These are phyloP conservation scores for Xylaria intraflava DNA, from an alignment of 495 filamentous ascomycete genomes.

Conservation along the genomic window DNA sequence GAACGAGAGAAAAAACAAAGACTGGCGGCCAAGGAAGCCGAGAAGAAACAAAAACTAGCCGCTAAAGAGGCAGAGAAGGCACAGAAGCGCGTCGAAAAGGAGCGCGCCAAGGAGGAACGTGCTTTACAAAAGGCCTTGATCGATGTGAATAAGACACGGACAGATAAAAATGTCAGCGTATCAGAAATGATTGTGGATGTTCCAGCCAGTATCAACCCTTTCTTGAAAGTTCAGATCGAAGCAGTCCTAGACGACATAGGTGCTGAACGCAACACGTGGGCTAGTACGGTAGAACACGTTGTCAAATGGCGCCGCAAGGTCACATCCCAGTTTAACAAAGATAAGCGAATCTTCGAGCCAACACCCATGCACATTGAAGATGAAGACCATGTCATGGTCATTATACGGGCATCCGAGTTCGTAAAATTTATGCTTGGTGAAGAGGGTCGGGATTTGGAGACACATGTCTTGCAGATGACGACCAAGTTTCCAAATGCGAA, in stretches of 20 bases:
- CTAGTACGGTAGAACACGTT: conserved; percentile 49
- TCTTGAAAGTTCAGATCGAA: conserved; percentile 52
- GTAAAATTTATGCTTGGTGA: conserved; percentile 51
- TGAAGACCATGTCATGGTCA: conserved; percentile 62
- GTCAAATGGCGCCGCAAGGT: conserved; percentile 73
- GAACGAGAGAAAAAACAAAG: conserved; percentile 30
- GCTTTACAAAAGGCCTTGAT: conserved; percentile 60
- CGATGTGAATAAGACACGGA: conserved; percentile 68
- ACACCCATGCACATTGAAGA: conserved; percentile 47
- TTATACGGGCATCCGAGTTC: conserved; percentile 62
- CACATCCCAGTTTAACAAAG: conserved; percentile 54
- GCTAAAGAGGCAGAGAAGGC: conserved; percentile 51
- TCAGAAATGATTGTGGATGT: conserved; percentile 84
- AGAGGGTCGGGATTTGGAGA: conserved; percentile 47
- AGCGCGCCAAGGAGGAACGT: conserved; percentile 53
- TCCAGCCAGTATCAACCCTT: conserved; percentile 46
- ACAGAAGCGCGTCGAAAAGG: conserved; percentile 42
- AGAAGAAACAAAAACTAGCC: too few relatives aligned
- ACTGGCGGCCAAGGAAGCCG: conserved; percentile 44
- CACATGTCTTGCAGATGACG: conserved; percentile 54
- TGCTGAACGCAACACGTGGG: conserved; percentile 36
- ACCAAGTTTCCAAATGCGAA: conserved; percentile 45
- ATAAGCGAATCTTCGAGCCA: conserved; percentile 60
- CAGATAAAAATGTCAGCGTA: conserved; percentile 67
- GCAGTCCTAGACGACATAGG: conserved; percentile 43